Percentiles rank a stretch among this genome's conserved stretches.
Conservation (phyloP, 495 filamentous ascomycete genomes). For the Hyaloscypha variabilis region DNA sequence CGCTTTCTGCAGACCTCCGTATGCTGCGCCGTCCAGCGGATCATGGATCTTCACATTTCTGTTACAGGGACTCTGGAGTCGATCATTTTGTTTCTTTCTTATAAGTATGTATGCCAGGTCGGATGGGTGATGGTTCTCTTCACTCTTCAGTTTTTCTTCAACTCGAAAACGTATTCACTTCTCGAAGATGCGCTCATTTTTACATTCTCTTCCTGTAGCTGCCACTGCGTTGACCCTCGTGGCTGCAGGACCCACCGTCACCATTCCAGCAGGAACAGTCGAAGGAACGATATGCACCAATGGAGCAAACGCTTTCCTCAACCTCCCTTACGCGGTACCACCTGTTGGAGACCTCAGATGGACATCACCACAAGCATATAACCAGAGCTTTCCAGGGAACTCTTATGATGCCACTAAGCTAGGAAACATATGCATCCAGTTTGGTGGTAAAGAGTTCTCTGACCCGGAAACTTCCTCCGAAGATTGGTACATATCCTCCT, state of each 20-base stretch:
- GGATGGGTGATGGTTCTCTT: too few species aligned
- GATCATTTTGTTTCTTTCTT: too few species aligned
- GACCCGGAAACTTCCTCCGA: constrained; percentile 32
- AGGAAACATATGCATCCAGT: constrained; percentile 36
- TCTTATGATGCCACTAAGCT: constrained; percentile 10
- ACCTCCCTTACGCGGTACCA: constrained; percentile 35
- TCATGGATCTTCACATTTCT: too few species aligned
- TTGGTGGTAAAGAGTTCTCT: constrained; percentile 31
- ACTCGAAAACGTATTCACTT: neutral
- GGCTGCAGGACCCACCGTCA: constrained; percentile 1
- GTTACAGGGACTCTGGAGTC: too few species aligned
- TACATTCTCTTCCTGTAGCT: constrained; percentile 1
- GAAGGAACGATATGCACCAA: constrained; percentile 5
- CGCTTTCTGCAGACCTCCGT: too few species aligned
- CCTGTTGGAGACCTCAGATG: constrained; percentile 35
- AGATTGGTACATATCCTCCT: constrained; percentile 33
- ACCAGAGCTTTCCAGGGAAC: constrained; percentile 19
- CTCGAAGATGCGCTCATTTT: constrained; percentile 12
- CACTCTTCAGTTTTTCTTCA: too few species aligned
- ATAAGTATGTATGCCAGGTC: too few species aligned
- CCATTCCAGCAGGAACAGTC: constrained; percentile 9
- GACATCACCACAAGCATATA: constrained; percentile 33
- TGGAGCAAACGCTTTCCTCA: constrained; percentile 7
- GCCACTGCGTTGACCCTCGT: neutral
- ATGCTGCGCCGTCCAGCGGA: too few species aligned